Evolutionary conservation across 495 filamentous ascomycete species (phyloP).

Genomic region (Annulohypoxylon moriforme): DNA sequence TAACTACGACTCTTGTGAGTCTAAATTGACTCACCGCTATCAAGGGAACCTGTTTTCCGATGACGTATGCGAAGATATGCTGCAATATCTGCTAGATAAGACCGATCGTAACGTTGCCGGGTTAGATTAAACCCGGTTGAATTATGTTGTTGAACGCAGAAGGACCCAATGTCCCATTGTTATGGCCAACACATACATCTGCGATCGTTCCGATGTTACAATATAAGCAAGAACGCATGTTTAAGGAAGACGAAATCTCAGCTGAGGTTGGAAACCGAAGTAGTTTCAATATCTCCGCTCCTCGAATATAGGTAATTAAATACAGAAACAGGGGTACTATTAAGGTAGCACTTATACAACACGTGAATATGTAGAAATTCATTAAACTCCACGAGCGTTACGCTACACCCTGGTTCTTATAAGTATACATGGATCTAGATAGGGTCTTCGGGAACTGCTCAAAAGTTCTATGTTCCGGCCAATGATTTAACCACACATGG

Average conservation of each 20-base stretch:
- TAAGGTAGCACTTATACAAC: constrained; percentile 14
- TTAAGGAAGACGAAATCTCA: background rate
- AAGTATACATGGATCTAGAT: background rate
- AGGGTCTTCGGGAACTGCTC: constrained; percentile 4
- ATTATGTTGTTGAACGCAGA: background rate
- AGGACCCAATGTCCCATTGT: background rate
- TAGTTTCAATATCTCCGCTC: background rate
- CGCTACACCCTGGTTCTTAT: constrained; percentile 11
- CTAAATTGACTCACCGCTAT: constrained; percentile 26
- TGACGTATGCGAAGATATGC: constrained; percentile 27
- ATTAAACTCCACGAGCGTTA: background rate
- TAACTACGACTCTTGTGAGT: constrained; percentile 24
- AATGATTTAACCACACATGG: constrained; percentile 20
- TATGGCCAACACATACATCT: constrained; percentile 12
- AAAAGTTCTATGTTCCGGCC: constrained; percentile 1
- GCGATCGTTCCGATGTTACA: constrained; percentile 9
- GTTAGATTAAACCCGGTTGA: background rate
- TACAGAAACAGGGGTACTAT: background rate
- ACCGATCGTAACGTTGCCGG: constrained; percentile 25
- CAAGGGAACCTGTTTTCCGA: constrained; percentile 1
- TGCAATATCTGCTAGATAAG: constrained; percentile 24
- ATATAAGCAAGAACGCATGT: background rate
- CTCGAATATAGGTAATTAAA: constrained; percentile 15
- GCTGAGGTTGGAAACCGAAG: background rate
- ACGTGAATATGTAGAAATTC: background rate